These are phyloP conservation scores for Suillus cothurnatus DNA, from an alignment of 768 basidiomycete species.

Conservation along the genomic window DNA sequence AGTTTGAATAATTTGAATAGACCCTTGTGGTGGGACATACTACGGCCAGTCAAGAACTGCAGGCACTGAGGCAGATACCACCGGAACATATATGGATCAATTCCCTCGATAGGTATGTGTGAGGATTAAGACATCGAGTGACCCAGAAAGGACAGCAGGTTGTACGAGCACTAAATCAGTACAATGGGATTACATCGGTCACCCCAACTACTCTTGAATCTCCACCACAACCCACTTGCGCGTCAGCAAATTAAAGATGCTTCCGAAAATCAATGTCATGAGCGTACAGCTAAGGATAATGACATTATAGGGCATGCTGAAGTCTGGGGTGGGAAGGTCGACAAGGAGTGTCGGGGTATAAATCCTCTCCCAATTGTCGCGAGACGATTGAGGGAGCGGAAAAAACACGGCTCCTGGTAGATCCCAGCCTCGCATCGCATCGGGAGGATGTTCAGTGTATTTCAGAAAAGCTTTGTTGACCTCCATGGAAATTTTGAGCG, in stretches of 20 bases:
- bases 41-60: not conserved
- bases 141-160: not conserved
- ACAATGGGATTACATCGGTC: not conserved
- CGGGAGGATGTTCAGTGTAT: constrained; percentile 95
- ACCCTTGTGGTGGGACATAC: not conserved
- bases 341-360: constrained; percentile 84
- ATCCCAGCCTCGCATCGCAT: constrained; percentile 95
- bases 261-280: constrained; percentile 92
- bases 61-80: not conserved
- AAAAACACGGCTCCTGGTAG: constrained; percentile 83
- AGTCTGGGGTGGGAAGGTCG: constrained; percentile 97
- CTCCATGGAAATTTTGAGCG: constrained; percentile 67
- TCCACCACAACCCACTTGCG: constrained; percentile 70
- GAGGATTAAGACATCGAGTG: not conserved
- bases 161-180: not conserved
- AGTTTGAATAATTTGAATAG: too few species aligned
- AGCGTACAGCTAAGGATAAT: constrained; percentile 95
- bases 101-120: not conserved
- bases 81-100: not conserved
- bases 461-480: constrained; percentile 84
- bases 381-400: constrained; percentile 24
- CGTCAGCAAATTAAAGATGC: constrained; percentile 84
- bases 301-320: constrained; percentile 99
- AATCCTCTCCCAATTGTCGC: constrained; percentile 41
- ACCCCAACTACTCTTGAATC: constrained; percentile 24